Evolutionary conservation across 306 rosid genomes (phyloP).

Genomic region (Rosa persica): DNA sequence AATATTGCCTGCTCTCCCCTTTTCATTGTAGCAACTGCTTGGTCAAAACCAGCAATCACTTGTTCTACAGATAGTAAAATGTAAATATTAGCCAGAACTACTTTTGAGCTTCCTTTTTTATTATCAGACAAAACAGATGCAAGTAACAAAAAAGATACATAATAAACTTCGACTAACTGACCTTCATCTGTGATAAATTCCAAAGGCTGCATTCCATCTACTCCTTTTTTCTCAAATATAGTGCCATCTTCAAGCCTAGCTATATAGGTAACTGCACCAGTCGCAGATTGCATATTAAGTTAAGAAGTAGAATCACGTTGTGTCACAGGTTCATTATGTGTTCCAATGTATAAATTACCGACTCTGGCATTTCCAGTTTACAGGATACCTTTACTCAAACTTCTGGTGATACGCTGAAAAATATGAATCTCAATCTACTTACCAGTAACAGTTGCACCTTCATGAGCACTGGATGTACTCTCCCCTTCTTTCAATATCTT

Average conservation of each 20-base stretch:
- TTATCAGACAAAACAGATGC: slow-evolving; percentile 1
- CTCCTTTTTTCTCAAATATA: slow-evolving; percentile 64
- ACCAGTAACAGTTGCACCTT: slow-evolving; percentile 67
- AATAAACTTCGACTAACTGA: slow-evolving; percentile 23
- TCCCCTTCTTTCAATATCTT: slow-evolving; percentile 67
- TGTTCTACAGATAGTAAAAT: slow-evolving; percentile 45
- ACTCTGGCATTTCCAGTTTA: not conserved
- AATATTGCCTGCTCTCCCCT: slow-evolving; percentile 63
- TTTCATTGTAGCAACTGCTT: slow-evolving; percentile 65
- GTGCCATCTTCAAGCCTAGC: slow-evolving; percentile 67
- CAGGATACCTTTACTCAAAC: not conserved
- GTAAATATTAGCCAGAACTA: slow-evolving; percentile 17
- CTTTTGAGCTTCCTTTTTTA: slow-evolving; percentile 17
- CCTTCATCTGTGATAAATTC: slow-evolving; percentile 71
- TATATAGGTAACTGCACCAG: slow-evolving; percentile 48
- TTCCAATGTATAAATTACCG: not conserved
- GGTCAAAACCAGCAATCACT: slow-evolving; percentile 66
- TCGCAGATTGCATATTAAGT: not conserved
- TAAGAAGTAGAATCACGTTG: not conserved
- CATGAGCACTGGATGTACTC: slow-evolving; percentile 50
- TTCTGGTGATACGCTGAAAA: not conserved
- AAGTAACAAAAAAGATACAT: not conserved
- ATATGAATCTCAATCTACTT: slow-evolving; percentile 19
- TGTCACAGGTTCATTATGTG: not conserved
- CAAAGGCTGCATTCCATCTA: slow-evolving; percentile 49